These are phyloP conservation scores for Puccinia triticina DNA, from an alignment of 1,284 basidiomycete genomes.

Conservation along the genomic window DNA sequence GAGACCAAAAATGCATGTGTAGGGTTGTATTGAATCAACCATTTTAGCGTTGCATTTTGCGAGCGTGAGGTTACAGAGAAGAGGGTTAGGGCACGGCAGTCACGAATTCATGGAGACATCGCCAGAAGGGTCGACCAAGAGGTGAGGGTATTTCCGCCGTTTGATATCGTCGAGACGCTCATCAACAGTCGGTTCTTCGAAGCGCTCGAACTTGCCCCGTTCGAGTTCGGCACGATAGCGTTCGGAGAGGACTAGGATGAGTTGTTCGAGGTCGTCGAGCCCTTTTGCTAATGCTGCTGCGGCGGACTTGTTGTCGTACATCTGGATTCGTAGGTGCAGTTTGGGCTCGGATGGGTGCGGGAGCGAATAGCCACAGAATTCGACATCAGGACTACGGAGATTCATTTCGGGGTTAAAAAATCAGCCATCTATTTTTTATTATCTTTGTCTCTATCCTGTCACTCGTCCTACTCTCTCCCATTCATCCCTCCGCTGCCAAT, in stretches of 20 bases:
- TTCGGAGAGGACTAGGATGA: slow-evolving; percentile 10
- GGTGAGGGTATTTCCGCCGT: slow-evolving; percentile 42
- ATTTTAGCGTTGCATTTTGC: too few relatives aligned
- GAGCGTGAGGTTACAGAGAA: too few relatives aligned
- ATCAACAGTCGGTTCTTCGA: slow-evolving; percentile 38
- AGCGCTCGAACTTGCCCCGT: slow-evolving; percentile 15
- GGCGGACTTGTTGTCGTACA: slow-evolving; percentile 57
- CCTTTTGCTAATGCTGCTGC: slow-evolving; percentile 29
- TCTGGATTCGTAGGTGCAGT: slow-evolving; percentile 60
- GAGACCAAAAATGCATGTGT: too few relatives aligned
- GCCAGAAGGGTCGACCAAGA: slow-evolving; percentile 1
- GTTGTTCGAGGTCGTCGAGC: slow-evolving; percentile 35
- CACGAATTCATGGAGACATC: too few relatives aligned
- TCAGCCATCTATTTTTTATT: too few relatives aligned
- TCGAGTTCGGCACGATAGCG: slow-evolving; percentile 36
- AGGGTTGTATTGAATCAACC: too few relatives aligned
- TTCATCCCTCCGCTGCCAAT: too few relatives aligned
- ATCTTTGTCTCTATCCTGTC: not conserved
- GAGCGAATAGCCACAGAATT: slow-evolving; percentile 60
- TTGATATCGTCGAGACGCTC: slow-evolving; percentile 41
- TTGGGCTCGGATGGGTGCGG: slow-evolving; percentile 61
- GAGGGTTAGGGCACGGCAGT: too few relatives aligned
- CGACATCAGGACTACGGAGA: slow-evolving; percentile 57
- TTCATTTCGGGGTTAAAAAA: too few relatives aligned
- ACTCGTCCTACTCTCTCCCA: not conserved